A percentile compares a stretch with the other conserved stretches of the same genome.
Conservation (phyloP, 164 flowering plant species). For the Malania oleifera region DNA sequence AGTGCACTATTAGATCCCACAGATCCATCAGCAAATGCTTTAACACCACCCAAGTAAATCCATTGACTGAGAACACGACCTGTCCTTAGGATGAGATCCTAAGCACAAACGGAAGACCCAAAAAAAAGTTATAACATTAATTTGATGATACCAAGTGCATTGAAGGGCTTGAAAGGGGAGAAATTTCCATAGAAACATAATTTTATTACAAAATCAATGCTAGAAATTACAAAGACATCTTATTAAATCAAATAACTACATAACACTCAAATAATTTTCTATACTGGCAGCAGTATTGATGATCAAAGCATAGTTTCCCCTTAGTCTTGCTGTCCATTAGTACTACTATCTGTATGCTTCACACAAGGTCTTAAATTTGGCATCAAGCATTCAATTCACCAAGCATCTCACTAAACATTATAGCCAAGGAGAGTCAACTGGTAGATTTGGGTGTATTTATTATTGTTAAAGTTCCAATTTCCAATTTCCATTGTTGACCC, state of each 20-base stretch:
- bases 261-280: not conserved
- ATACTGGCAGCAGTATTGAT: too few relatives aligned
- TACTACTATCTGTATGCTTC: too few relatives aligned
- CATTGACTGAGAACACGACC: conserved; percentile 60
- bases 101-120: conserved; percentile 1
- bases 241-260: not conserved
- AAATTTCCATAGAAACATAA: not conserved
- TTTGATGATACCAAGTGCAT: not conserved
- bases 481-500: too few relatives aligned
- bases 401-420: too few relatives aligned
- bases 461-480: too few relatives aligned
- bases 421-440: too few relatives aligned
- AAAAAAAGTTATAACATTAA: conserved; percentile 7
- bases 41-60: conserved; percentile 90
- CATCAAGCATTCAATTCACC: too few relatives aligned
- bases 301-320: too few relatives aligned
- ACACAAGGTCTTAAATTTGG: too few relatives aligned
- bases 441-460: too few relatives aligned
- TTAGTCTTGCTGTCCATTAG: too few relatives aligned
- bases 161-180: not conserved
- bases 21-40: conserved; percentile 94
- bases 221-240: not conserved
- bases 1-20: conserved; percentile 93
- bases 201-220: not conserved
- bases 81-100: conserved; percentile 51